Base-by-base conservation (phyloP, 2,329 filamentous ascomycete genomes). In the Aspergillus arachidicola region DNA sequence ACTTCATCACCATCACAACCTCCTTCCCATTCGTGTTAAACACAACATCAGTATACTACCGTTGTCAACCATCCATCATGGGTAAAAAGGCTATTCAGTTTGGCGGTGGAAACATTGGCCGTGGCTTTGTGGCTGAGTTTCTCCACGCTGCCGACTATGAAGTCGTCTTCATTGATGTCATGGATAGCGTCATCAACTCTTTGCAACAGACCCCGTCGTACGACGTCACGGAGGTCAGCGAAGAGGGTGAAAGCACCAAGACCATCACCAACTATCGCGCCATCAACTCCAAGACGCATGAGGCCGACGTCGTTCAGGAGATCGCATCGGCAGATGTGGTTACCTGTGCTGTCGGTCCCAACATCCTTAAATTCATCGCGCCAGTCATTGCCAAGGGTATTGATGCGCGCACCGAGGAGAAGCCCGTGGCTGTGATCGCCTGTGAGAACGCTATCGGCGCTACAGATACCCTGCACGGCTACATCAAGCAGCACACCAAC, bases 371-470 rank as follows among this genome's bases (percentile, higher is more conserved):
- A 82, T 97, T 97, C 81, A 95, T 99, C 75, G 95, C 95, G 54
- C 92, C 94, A 28, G 91, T 94, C 72, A 97, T 99, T 71, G 94
- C 94, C 76, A 95, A 96, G 85, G 95, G 92, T 70, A 92, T 99
- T 68, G 90, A 94, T 76, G 85, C 86, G 69, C 91, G 95, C 68
- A 85, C 88, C 30, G 78, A 79, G 53, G 77, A 82, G 60, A 86
- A 86, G 66, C 94, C 94, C 9, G 81, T 98, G 48, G 89, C 94
- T 26, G 92, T 99, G 75, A 97, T 99, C 81, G 95, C 95, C 62
- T 99, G 95, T 81, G 95, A 99, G 84, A 99, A 99, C 80, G 93
- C 93, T 77, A 97, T 98, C 76, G 92, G 92, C 68, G 95, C 93
- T 73, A 98, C 95, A 57, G 92, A 95, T 76, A 92, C 91, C 45